Evolutionary conservation across 495 filamentous ascomycete species (phyloP).

Genomic region (Astrothelium subdiscretum): DNA sequence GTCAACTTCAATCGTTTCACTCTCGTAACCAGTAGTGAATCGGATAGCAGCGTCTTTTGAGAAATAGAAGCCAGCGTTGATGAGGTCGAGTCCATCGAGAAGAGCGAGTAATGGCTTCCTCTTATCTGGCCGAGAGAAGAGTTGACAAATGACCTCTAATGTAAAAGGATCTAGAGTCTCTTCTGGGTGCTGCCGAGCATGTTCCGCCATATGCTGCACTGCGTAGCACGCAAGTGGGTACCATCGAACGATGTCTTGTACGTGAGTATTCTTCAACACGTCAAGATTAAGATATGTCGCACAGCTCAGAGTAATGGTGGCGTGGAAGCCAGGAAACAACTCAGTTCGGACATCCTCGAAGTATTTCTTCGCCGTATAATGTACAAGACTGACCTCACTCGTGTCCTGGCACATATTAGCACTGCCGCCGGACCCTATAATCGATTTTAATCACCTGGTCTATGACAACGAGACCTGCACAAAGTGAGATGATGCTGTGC

Average conservation of each 20-base stretch:
- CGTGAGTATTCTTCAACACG: not conserved
- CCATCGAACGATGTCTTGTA: not conserved
- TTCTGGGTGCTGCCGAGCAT: conserved; percentile 9
- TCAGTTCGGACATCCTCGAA: not conserved
- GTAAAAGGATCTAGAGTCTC: conserved; percentile 8
- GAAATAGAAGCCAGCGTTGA: conserved; percentile 5
- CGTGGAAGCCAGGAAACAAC: conserved; percentile 5
- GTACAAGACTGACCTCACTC: no score
- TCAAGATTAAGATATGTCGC: conserved; percentile 7
- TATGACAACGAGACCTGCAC: conserved; percentile 18
- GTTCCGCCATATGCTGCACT: conserved; percentile 12
- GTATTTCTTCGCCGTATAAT: conserved; percentile 18
- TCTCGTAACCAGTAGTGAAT: no score
- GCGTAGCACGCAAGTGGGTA: conserved; percentile 12
- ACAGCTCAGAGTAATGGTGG: conserved; percentile 6
- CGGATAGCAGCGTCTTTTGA: no score
- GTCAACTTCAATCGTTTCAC: no score
- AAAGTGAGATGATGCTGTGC: conserved; percentile 11
- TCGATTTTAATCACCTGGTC: no score
- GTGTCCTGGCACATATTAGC: conserved; percentile 11
- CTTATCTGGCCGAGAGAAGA: conserved; percentile 6
- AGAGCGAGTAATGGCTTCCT: conserved; percentile 7
- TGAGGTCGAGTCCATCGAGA: conserved; percentile 7
- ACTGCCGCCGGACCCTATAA: no score
- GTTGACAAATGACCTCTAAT: conserved; percentile 10